Conservation (phyloP, 805 yeast genomes). For the Komagataella phaffii region DNA sequence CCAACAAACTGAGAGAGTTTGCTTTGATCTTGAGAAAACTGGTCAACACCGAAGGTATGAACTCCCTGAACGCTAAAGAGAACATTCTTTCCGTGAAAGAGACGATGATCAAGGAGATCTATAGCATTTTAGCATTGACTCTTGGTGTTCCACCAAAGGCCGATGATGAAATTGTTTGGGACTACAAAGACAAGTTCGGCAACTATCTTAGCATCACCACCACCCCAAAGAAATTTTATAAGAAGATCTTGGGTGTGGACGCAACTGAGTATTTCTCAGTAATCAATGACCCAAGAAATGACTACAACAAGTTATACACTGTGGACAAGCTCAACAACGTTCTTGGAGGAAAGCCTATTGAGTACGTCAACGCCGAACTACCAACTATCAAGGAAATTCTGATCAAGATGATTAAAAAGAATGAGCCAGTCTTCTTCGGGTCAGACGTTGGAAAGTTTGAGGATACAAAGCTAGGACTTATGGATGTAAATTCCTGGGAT, state of each 20-base stretch:
- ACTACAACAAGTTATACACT: constrained; percentile 48
- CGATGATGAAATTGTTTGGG: constrained; percentile 56
- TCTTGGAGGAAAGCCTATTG: constrained; percentile 57
- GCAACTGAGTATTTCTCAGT: constrained; percentile 47
- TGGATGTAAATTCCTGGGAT: constrained; percentile 62
- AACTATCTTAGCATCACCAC: constrained; percentile 35
- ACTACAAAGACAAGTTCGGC: constrained; percentile 60
- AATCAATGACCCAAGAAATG: constrained; percentile 77
- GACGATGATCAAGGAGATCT: constrained; percentile 45
- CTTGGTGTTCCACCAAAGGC: constrained; percentile 77
- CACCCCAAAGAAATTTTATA: constrained; percentile 58
- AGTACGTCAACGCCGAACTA: constrained; percentile 60
- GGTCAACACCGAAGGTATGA: constrained; percentile 24
- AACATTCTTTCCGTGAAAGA: constrained; percentile 13
- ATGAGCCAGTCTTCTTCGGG: constrained; percentile 81
- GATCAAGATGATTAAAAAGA: constrained; percentile 52
- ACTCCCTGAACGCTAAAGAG: constrained; percentile 12
- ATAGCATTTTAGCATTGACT: constrained; percentile 51
- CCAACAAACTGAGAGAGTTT: constrained; percentile 65
- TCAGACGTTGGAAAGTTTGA: constrained; percentile 73
- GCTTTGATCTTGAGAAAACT: constrained; percentile 53
- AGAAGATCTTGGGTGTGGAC: constrained; percentile 37
- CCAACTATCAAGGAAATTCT: constrained; percentile 47
- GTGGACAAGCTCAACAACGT: constrained; percentile 73
- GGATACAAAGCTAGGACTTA: constrained; percentile 48